phyloP scores from a whole-genome alignment of 2,329 filamentous ascomycete genomes.

The Neonectria faginata region DNA sequence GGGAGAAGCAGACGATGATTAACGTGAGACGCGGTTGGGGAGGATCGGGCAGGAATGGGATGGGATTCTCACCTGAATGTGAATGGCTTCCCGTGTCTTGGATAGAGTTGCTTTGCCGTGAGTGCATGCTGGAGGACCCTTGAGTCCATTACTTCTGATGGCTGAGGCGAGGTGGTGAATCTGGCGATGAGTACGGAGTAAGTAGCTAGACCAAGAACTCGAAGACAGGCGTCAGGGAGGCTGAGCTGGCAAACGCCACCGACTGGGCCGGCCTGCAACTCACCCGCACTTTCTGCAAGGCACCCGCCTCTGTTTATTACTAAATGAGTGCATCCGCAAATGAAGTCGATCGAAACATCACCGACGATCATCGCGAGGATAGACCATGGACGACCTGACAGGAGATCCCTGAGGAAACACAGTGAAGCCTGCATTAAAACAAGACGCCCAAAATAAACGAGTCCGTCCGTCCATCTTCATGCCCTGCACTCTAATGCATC shows the following conservation, averaged over 20 bases:
- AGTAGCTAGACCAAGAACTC: too few relatives aligned
- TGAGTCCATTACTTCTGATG: background rate
- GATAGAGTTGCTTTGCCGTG: background rate
- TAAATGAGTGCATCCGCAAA: background rate
- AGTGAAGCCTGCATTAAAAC: too few relatives aligned
- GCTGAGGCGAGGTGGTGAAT: background rate
- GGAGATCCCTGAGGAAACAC: too few relatives aligned
- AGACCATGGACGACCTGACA: too few relatives aligned
- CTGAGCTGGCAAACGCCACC: conserved; percentile 3
- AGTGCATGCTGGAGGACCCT: background rate
- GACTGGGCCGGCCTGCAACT: background rate
- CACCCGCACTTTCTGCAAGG: conserved; percentile 18
- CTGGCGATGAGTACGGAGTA: too few relatives aligned
- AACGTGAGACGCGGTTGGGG: conserved; percentile 18
- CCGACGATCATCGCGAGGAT: background rate
- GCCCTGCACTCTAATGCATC: background rate
- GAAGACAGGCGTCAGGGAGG: background rate
- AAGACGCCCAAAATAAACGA: conserved; percentile 2
- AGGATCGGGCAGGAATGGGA: conserved; percentile 6
- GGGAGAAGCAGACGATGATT: background rate
- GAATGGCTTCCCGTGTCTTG: background rate
- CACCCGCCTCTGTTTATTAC: background rate
- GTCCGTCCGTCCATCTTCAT: background rate
- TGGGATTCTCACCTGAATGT: background rate
- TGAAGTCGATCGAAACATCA: background rate